Percentiles rank a stretch among this genome's conserved stretches.
Conservation (phyloP, 805 yeast species). For the Candida xyloterini region DNA sequence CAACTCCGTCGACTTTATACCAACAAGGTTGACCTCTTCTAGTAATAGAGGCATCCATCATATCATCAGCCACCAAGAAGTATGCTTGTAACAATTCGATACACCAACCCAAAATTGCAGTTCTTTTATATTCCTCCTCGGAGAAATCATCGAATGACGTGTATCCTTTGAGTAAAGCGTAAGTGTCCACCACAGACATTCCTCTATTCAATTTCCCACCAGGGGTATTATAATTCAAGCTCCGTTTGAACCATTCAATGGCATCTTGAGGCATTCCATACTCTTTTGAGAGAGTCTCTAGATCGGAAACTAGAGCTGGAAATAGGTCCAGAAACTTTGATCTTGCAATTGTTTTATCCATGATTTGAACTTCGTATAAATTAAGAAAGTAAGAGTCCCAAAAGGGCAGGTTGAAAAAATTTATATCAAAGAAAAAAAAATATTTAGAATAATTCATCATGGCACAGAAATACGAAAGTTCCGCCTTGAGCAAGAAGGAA, state of each 20-base stretch:
- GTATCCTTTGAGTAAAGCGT: conserved; percentile 69
- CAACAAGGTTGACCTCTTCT: conserved; percentile 99
- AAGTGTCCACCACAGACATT: conserved; percentile 90
- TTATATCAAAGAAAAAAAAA: conserved; percentile 8
- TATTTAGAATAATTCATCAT: neutral
- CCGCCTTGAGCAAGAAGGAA: conserved; percentile 59
- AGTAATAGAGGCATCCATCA: conserved; percentile 95
- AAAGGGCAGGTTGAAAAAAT: conserved; percentile 9
- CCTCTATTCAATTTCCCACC: conserved; percentile 98
- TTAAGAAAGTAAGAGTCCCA: neutral
- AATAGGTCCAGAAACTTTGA: conserved; percentile 63
- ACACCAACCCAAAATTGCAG: conserved; percentile 92
- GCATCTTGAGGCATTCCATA: conserved; percentile 89
- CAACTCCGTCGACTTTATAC: conserved; percentile 79
- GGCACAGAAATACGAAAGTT: conserved; percentile 39
- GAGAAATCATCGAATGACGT: conserved; percentile 55
- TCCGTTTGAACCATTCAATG: conserved; percentile 74
- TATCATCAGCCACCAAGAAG: conserved; percentile 96
- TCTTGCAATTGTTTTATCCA: conserved; percentile 42
- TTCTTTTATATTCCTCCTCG: conserved; percentile 71
- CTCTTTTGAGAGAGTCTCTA: conserved; percentile 53
- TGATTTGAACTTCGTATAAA: conserved; percentile 9
- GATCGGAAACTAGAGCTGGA: conserved; percentile 74
- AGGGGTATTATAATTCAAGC: conserved; percentile 81
- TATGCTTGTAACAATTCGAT: conserved; percentile 94